phyloP scores from a whole-genome alignment of 75 land plant species.

The Cryptomeria japonica region DNA sequence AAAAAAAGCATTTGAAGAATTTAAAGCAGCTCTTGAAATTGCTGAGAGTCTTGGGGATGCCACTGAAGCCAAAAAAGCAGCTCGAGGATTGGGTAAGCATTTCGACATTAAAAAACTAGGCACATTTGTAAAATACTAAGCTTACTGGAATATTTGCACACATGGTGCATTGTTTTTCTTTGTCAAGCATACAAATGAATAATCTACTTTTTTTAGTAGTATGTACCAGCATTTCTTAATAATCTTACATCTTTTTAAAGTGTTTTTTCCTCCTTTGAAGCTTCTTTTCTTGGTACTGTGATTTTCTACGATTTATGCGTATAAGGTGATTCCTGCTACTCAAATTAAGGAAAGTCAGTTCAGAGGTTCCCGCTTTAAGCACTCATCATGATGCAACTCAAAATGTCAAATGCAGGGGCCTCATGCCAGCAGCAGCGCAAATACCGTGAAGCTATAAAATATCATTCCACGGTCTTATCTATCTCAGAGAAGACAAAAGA shows the following conservation, averaged over 20 bases:
- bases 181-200: neutral
- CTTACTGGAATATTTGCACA: neutral
- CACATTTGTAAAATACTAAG: neutral
- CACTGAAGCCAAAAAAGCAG: conserved; percentile 82
- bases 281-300: neutral
- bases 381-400: neutral
- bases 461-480: conserved; percentile 75
- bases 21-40: conserved; percentile 59
- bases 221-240: neutral
- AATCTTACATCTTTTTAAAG: neutral
- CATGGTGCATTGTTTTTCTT: neutral
- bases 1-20: conserved; percentile 63
- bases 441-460: conserved; percentile 86
- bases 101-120: neutral
- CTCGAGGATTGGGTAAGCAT: conserved; percentile 73
- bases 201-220: neutral
- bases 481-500: conserved; percentile 65
- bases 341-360: neutral
- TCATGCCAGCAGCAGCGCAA: conserved; percentile 90
- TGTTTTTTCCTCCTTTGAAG: neutral
- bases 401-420: conserved; percentile 60
- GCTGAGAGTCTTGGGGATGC: conserved; percentile 60
- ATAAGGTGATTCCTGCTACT: neutral
- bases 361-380: neutral
- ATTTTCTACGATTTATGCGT: neutral